Evolutionary conservation across 768 basidiomycete species (phyloP).

Genomic region (Pisolithus orientalis): DNA sequence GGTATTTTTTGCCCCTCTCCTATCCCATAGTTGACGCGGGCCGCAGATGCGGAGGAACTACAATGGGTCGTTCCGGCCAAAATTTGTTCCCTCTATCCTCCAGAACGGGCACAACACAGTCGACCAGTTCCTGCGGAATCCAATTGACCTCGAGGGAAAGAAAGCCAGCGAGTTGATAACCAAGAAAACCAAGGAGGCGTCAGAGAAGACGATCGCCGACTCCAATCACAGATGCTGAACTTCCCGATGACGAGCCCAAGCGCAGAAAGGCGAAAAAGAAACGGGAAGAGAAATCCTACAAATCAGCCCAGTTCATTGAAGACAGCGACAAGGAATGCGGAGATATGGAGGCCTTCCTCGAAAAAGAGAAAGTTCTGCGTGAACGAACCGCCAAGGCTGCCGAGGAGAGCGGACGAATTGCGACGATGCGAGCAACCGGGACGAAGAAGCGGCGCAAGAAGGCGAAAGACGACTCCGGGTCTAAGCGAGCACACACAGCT

Average conservation of each 20-base stretch:
- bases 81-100: constrained; percentile 65
- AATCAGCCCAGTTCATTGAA: constrained; percentile 86
- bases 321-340: constrained; percentile 85
- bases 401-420: constrained; percentile 35
- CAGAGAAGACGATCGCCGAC: constrained; percentile 46
- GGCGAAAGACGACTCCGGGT: constrained; percentile 39
- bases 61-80: constrained; percentile 82
- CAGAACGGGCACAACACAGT: constrained; percentile 68
- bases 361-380: constrained; percentile 58
- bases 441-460: constrained; percentile 54
- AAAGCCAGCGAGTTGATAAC: constrained; percentile 64
- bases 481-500: constrained; percentile 29
- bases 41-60: constrained; percentile 57
- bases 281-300: constrained; percentile 71
- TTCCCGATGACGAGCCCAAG: constrained; percentile 29
- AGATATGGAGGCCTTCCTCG: constrained; percentile 78
- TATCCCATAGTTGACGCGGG: constrained; percentile 5
- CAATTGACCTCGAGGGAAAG: constrained; percentile 76
- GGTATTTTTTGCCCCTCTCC: constrained; percentile 10
- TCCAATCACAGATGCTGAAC: constrained; percentile 38
- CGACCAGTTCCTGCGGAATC: constrained; percentile 74
- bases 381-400: constrained; percentile 45
- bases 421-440: constrained; percentile 40
- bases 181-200: constrained; percentile 51
- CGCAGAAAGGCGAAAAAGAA: constrained; percentile 42